Conservation (phyloP, 768 basidiomycete species). For the Lactarius indigo region DNA sequence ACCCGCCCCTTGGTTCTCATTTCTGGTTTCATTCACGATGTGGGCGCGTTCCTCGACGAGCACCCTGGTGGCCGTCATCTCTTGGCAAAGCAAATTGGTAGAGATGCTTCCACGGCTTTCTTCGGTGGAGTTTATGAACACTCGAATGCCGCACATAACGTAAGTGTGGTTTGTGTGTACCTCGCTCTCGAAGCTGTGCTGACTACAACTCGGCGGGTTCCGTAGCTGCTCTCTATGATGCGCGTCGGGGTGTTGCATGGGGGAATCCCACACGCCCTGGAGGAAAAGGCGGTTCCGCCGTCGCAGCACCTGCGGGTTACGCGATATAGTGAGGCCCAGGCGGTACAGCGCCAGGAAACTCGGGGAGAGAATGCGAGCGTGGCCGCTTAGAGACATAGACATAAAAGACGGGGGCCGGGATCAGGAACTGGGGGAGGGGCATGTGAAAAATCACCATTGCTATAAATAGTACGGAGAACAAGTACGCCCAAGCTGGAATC, state of each 20-base stretch:
- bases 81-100: slow-evolving; percentile 78
- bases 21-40: slow-evolving; percentile 92
- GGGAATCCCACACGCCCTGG: slow-evolving; percentile 47
- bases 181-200: slow-evolving; percentile 1
- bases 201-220: not conserved
- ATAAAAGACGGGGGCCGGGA: not conserved
- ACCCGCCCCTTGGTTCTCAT: slow-evolving; percentile 80
- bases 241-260: slow-evolving; percentile 53
- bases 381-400: not conserved
- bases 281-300: slow-evolving; percentile 45
- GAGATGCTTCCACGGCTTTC: slow-evolving; percentile 89
- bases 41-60: slow-evolving; percentile 79
- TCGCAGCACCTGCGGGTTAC: slow-evolving; percentile 45
- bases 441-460: not conserved
- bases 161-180: slow-evolving; percentile 33
- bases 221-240: slow-evolving; percentile 53
- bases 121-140: slow-evolving; percentile 90
- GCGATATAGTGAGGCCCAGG: slow-evolving; percentile 33
- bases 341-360: slow-evolving; percentile 29
- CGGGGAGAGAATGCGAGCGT: slow-evolving; percentile 32
- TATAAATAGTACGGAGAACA: not conserved
- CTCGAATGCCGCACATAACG: slow-evolving; percentile 83
- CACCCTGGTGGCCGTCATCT: slow-evolving; percentile 88
- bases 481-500: no score
- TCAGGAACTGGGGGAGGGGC: not conserved